Base-by-base conservation (phyloP, 2,329 filamentous ascomycete species). In the Alternaria arborescens region DNA sequence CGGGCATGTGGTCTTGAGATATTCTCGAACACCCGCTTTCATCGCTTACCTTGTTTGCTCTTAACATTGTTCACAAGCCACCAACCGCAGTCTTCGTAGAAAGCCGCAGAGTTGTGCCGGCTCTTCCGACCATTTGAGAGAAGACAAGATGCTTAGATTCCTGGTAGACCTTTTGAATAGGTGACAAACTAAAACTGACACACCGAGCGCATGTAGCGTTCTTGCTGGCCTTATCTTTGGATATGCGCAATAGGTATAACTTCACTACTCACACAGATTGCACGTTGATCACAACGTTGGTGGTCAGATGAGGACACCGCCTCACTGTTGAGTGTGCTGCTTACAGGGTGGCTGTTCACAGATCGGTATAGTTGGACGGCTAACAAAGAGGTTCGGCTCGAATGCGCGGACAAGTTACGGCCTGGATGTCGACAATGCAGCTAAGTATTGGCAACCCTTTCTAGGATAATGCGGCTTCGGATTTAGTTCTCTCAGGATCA, bases 21-120 rank as follows among this genome's bases (percentile, higher is more conserved):
- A 38, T 28, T 58, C 28, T 28, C 14, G 46, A 61, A 26, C 57
- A 56, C 42, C 28, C 58, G 59, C 53, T 60, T 62, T 57, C 54
- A 44, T 52, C 44, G 26, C 48, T 60, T 54, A 64, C 69, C 66
- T 75, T 75, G 69, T 73, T 68, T 55, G 58, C 47, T 52, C 65
- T 77, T 77, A 54, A 61, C 71, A 74, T 78, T 78, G 75, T 77
- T 77, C 74, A 77, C 72, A 43, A 34, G 38, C 54, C 64, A 54
- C 58, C 41, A 46, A 55, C 51, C 18, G 30, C 18, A 32, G 24
- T 24, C 20, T 50, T 22, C 3, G 28, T 43, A 28, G 16, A 10
- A 55, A 46, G n/a, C 18, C 12, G 16, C 14, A 48, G 22, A 34
- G 12, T 52, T 11, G 22, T 10, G 40, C n/a, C 28, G 12, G 3